Percentiles rank a stretch among this genome's conserved stretches.
phyloP scores from a whole-genome alignment of 78 protist genomes.

The Cavenderia fasciculata region DNA sequence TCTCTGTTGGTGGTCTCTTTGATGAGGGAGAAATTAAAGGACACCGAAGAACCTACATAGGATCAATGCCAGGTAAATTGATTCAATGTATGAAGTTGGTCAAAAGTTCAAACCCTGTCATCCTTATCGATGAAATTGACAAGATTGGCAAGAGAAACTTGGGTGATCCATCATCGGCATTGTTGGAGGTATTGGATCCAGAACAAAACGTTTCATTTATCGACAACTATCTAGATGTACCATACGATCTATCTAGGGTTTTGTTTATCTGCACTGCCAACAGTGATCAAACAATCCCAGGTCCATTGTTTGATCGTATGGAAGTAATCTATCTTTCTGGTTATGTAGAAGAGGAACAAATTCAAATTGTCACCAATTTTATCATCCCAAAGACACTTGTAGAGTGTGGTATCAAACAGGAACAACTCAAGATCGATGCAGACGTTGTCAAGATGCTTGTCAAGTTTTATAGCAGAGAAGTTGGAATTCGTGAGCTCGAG shows the following conservation, averaged over 20 bases:
- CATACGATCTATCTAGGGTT: conserved; percentile 76
- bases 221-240: conserved; percentile 90
- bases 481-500: conserved; percentile 94
- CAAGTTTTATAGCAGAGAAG: conserved; percentile 92
- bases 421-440: conserved; percentile 60
- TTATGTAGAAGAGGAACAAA: conserved; percentile 87
- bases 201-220: conserved; percentile 94
- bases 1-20: conserved; percentile 96
- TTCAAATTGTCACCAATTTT: conserved; percentile 88
- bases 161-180: conserved; percentile 97
- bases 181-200: conserved; percentile 97
- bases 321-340: conserved; percentile 87
- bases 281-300: conserved; percentile 70
- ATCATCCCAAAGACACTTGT: conserved; percentile 80
- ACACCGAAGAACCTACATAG: conserved; percentile 87
- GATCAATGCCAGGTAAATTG: conserved; percentile 98
- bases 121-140: conserved; percentile 97
- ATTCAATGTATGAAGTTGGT: conserved; percentile 91
- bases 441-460: conserved; percentile 80
- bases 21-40: conserved; percentile 98
- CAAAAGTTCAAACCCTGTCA: conserved; percentile 92
- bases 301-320: conserved; percentile 96
- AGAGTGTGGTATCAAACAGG: conserved; percentile 51
- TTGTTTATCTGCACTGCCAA: conserved; percentile 97
- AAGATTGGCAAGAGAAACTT: conserved; percentile 77